Conservation (phyloP, 805 yeast genomes). For the Trichomonascus vanleenenianus region DNA sequence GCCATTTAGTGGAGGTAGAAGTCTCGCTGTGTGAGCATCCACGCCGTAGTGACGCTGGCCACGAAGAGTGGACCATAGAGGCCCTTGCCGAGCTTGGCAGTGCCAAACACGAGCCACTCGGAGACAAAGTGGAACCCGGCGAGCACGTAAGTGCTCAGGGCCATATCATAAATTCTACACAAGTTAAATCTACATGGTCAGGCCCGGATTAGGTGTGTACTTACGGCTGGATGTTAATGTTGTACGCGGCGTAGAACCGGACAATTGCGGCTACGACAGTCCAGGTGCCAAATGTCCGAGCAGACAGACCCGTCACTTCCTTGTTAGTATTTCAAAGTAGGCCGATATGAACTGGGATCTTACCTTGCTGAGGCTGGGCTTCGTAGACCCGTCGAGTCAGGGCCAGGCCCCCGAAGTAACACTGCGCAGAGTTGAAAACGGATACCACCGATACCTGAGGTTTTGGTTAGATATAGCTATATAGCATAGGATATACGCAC, state of each 20-base stretch:
- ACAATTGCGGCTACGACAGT: slow-evolving; percentile 79
- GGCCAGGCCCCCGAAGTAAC: slow-evolving; percentile 65
- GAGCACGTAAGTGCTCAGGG: slow-evolving; percentile 69
- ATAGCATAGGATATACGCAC: slow-evolving; percentile 28
- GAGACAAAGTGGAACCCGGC: slow-evolving; percentile 78
- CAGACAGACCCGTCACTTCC: slow-evolving; percentile 51
- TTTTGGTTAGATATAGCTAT: not conserved
- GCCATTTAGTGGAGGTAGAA: slow-evolving; percentile 36
- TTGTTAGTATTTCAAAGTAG: not conserved
- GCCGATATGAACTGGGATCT: too few relatives aligned
- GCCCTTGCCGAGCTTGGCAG: slow-evolving; percentile 82
- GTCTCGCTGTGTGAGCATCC: slow-evolving; percentile 74
- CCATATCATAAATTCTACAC: slow-evolving; percentile 54
- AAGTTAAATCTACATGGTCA: slow-evolving; percentile 6
- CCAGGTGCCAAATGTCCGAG: slow-evolving; percentile 99
- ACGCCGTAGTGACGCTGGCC: slow-evolving; percentile 57
- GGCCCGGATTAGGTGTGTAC: not conserved
- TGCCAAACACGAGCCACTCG: slow-evolving; percentile 75
- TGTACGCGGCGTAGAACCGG: slow-evolving; percentile 80
- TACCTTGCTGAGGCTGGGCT: slow-evolving; percentile 49
- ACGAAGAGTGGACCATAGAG: slow-evolving; percentile 84
- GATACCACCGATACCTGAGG: slow-evolving; percentile 73
- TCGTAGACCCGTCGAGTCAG: slow-evolving; percentile 78
- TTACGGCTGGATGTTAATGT: slow-evolving; percentile 50
- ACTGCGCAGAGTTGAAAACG: slow-evolving; percentile 80